Evolutionary conservation across 768 basidiomycete genomes (phyloP).

Genomic region (Mycena albidolilacea): DNA sequence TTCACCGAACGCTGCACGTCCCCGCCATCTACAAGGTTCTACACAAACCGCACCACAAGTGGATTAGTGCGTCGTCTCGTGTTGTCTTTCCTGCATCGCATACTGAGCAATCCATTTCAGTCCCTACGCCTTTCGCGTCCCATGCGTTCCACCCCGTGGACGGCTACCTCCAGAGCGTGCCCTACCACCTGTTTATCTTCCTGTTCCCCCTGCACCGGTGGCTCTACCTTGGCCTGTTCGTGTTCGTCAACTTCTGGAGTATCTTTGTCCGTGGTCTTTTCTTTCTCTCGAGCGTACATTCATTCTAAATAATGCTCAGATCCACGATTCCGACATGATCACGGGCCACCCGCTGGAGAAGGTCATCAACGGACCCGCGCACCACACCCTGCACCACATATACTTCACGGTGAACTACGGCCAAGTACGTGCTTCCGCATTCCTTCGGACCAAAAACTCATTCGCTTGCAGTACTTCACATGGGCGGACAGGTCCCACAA

Average conservation of each 20-base stretch:
- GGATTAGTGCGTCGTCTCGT: slow-evolving; percentile 81
- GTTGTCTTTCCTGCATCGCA: slow-evolving; percentile 1
- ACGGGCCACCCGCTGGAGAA: slow-evolving; percentile 90
- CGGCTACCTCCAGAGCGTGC: slow-evolving; percentile 93
- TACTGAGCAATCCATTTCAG: slow-evolving; percentile 56
- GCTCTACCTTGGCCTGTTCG: slow-evolving; percentile 89
- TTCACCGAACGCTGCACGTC: slow-evolving; percentile 92
- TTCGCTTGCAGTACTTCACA: slow-evolving; percentile 84
- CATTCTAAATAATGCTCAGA: slow-evolving; percentile 61
- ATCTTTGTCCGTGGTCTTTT: slow-evolving; percentile 79
- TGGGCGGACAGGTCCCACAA: slow-evolving; percentile 89
- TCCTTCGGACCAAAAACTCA: slow-evolving; percentile 21
- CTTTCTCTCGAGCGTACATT: not conserved
- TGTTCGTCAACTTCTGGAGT: slow-evolving; percentile 94
- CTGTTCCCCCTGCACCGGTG: slow-evolving; percentile 92
- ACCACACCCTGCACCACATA: slow-evolving; percentile 96
- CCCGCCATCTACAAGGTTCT: slow-evolving; percentile 90
- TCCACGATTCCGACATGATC: slow-evolving; percentile 99
- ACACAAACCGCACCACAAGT: slow-evolving; percentile 99
- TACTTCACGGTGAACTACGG: slow-evolving; percentile 99
- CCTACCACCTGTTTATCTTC: slow-evolving; percentile 94
- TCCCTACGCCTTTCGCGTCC: slow-evolving; percentile 97
- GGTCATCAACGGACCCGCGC: slow-evolving; percentile 97
- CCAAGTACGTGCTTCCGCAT: slow-evolving; percentile 65
- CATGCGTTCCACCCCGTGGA: slow-evolving; percentile 98